A percentile compares a stretch with the other conserved stretches of the same genome.
phyloP scores from a whole-genome alignment of 2,329 filamentous ascomycete species.

The Aspergillus novofumigatus region DNA sequence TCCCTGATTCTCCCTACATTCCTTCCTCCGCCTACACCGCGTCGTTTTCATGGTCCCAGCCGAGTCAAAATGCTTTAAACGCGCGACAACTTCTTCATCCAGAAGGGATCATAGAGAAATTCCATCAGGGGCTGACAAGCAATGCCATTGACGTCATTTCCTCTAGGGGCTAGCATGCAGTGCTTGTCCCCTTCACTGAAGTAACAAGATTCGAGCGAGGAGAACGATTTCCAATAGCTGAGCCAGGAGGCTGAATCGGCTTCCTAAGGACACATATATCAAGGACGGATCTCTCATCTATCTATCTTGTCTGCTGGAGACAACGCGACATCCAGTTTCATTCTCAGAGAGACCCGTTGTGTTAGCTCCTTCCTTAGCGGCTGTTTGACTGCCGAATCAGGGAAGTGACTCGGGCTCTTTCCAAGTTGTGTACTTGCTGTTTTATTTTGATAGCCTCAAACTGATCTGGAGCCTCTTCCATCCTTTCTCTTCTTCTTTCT shows the following conservation, averaged over 20 bases:
- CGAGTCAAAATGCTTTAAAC: neutral
- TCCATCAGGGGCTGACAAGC: neutral
- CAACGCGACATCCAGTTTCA: no score
- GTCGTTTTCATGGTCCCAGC: neutral
- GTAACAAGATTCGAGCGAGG: neutral
- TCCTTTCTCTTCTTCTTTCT: neutral
- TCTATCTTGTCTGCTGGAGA: no score
- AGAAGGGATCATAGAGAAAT: no score
- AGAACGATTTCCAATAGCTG: neutral
- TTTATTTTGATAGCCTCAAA: neutral
- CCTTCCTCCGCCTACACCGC: neutral
- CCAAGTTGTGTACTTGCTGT: neutral
- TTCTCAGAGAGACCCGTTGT: neutral
- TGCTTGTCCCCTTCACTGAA: neutral
- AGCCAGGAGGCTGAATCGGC: neutral
- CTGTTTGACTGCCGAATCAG: neutral
- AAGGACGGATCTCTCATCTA: neutral
- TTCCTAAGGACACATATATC: neutral
- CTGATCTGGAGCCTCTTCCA: neutral
- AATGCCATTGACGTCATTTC: conserved; percentile 12
- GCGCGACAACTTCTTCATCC: neutral
- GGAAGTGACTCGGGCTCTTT: neutral
- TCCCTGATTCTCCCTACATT: neutral
- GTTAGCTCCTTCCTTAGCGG: neutral
- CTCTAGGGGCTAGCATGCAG: conserved; percentile 4